Evolutionary conservation across 805 yeast species (phyloP).

Genomic region (Torulaspora maleeae): DNA sequence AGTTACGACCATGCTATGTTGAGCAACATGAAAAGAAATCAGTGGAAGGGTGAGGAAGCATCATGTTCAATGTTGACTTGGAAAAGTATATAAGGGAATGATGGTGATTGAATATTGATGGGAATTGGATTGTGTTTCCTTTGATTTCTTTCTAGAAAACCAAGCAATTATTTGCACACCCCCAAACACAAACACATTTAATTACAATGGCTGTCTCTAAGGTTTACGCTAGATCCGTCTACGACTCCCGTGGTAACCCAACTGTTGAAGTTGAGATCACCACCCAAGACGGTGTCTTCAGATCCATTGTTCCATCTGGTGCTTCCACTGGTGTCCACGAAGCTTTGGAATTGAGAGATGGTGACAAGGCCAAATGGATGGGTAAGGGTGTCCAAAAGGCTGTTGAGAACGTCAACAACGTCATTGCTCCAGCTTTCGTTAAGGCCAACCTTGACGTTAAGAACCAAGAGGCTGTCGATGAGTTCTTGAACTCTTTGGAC

Average conservation of each 20-base stretch:
- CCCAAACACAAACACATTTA: constrained; percentile 11
- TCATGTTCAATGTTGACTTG: constrained; percentile 1
- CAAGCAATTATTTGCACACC: constrained; percentile 23
- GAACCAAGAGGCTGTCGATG: constrained; percentile 83
- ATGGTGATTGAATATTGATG: neutral
- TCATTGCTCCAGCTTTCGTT: constrained; percentile 91
- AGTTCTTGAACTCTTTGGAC: constrained; percentile 79
- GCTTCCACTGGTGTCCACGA: constrained; percentile 99
- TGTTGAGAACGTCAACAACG: constrained; percentile 89
- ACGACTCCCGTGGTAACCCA: constrained; percentile 99
- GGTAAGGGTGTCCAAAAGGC: constrained; percentile 99
- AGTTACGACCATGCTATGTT: constrained; percentile 2
- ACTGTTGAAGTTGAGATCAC: constrained; percentile 96
- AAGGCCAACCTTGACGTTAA: constrained; percentile 76
- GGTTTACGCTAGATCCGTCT: constrained; percentile 91
- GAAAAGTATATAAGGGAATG: constrained; percentile 15
- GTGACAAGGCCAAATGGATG: constrained; percentile 94
- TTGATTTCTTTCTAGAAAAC: constrained; percentile 8
- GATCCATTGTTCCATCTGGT: constrained; percentile 98
- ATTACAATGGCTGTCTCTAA: constrained; percentile 73
- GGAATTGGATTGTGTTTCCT: neutral
- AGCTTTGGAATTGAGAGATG: constrained; percentile 97
- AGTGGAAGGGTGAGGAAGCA: constrained; percentile 7
- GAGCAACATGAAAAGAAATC: constrained; percentile 6
- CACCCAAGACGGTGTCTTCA: constrained; percentile 90